A percentile compares a stretch with the other conserved stretches of the same genome.
Conservation (phyloP, 2,329 filamentous ascomycete genomes). For the Aspergillus novoparasiticus region DNA sequence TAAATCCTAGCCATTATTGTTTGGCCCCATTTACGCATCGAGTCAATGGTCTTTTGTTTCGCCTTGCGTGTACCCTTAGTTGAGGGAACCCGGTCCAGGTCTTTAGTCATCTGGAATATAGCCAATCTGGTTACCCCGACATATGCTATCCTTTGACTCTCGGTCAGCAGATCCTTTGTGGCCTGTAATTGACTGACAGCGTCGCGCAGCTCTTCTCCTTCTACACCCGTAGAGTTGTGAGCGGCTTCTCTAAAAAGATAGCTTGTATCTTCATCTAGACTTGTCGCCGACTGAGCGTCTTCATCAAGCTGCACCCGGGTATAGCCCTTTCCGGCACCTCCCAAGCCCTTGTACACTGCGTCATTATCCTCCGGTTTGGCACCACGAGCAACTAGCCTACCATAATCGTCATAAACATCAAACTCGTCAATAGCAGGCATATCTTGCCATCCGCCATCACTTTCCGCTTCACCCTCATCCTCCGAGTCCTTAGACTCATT, state of each 20-base stretch:
- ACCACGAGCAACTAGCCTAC: constrained; percentile 81
- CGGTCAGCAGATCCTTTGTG: constrained; percentile 91
- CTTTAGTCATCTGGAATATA: constrained; percentile 74
- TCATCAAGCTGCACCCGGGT: constrained; percentile 94
- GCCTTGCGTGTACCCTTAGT: constrained; percentile 73
- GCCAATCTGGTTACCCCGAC: constrained; percentile 85
- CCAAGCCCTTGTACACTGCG: constrained; percentile 73
- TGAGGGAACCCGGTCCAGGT: constrained; percentile 61
- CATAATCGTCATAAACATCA: constrained; percentile 94
- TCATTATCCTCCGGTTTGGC: constrained; percentile 70
- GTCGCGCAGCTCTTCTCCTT: constrained; percentile 83
- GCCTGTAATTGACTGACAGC: constrained; percentile 88
- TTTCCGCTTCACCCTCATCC: constrained; percentile 53
- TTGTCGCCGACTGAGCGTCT: constrained; percentile 89
- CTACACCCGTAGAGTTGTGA: constrained; percentile 62
- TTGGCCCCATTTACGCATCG: constrained; percentile 93
- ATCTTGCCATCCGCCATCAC: constrained; percentile 73
- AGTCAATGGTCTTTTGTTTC: constrained; percentile 69
- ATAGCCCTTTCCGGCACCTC: constrained; percentile 91
- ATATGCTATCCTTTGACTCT: constrained; percentile 94
- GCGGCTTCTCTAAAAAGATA: constrained; percentile 84
- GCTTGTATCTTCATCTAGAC: constrained; percentile 94
- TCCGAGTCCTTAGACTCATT: constrained; percentile 51
- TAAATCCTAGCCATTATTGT: constrained; percentile 98
- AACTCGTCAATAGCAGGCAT: constrained; percentile 94